A percentile compares a stretch with the other conserved stretches of the same genome.
Conservation (phyloP, 306 rosid species). For the Vigna reflexopilosa region DNA sequence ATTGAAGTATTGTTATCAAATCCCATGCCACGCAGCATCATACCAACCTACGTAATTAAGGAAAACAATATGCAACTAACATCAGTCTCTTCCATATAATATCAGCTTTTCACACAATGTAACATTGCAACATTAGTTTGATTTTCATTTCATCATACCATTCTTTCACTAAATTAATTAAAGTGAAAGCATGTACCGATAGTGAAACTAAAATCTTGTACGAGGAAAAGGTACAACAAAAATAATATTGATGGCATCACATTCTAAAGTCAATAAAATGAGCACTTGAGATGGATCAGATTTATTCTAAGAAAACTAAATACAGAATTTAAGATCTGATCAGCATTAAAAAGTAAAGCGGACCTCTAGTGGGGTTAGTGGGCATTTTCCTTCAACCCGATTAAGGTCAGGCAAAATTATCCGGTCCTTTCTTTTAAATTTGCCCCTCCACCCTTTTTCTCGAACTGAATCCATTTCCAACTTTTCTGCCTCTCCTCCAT, state of each 20-base stretch:
- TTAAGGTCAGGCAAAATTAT: slow-evolving; percentile 70
- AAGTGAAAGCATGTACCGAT: slow-evolving; percentile 9
- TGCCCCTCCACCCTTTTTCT: slow-evolving; percentile 86
- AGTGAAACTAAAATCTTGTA: slow-evolving; percentile 23
- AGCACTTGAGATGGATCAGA: slow-evolving; percentile 3
- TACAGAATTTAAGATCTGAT: slow-evolving; percentile 13
- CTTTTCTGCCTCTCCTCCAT: slow-evolving; percentile 83
- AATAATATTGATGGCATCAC: not conserved
- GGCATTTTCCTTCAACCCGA: slow-evolving; percentile 92
- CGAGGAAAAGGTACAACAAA: not conserved
- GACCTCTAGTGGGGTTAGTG: slow-evolving; percentile 94
- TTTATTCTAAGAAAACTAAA: not conserved
- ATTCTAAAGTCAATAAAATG: slow-evolving; percentile 22
- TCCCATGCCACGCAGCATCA: slow-evolving; percentile 97
- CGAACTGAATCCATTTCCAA: slow-evolving; percentile 79
- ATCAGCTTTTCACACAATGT: slow-evolving; percentile 34
- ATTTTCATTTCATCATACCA: slow-evolving; percentile 16
- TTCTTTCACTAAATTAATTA: not conserved
- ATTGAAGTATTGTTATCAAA: slow-evolving; percentile 80
- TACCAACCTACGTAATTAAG: slow-evolving; percentile 74
- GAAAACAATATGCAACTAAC: slow-evolving; percentile 47
- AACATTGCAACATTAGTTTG: slow-evolving; percentile 3
- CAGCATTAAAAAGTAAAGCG: slow-evolving; percentile 33
- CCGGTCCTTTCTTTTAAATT: slow-evolving; percentile 80
- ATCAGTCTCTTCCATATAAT: slow-evolving; percentile 35